phyloP scores from a whole-genome alignment of 441 rosid species.

The Biscutella auriculata region DNA sequence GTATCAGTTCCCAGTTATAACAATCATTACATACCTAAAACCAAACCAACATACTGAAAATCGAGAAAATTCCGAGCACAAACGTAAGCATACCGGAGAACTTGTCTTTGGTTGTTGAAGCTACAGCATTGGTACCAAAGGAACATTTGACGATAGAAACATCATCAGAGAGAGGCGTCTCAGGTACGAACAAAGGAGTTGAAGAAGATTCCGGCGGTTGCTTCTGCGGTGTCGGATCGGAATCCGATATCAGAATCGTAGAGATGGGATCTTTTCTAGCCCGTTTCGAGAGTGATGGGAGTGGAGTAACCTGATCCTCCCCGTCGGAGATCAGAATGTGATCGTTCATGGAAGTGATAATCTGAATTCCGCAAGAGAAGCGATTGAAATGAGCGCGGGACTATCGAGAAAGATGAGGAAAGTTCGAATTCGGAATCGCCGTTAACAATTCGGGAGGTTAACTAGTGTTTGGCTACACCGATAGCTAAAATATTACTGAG shows the following conservation, averaged over 20 bases:
- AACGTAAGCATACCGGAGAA: conserved; percentile 29
- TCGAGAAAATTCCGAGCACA: neutral
- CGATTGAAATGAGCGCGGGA: conserved; percentile 11
- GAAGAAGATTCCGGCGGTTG: conserved; percentile 18
- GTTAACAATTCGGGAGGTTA: neutral
- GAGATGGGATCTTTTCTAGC: conserved; percentile 24
- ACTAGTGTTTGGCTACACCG: conserved; percentile 8
- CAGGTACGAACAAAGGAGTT: conserved; percentile 51
- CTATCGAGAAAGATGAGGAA: conserved; percentile 2
- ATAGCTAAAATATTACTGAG: no score
- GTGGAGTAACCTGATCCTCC: conserved; percentile 44
- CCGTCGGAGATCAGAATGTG: conserved; percentile 41
- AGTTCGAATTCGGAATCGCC: conserved; percentile 3
- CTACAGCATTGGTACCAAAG: conserved; percentile 19
- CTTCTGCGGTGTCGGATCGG: conserved; percentile 68
- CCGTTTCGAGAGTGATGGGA: conserved; percentile 31
- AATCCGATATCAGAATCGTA: conserved; percentile 49
- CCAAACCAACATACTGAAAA: neutral
- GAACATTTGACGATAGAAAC: conserved; percentile 36
- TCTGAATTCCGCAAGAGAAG: neutral
- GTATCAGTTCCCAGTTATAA: neutral
- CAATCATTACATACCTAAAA: neutral
- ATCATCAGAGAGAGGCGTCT: conserved; percentile 58
- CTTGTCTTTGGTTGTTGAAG: conserved; percentile 19
- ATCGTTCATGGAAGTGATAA: conserved; percentile 17